phyloP scores from a whole-genome alignment of 1,284 basidiomycete species.

The Naganishia sp. region DNA sequence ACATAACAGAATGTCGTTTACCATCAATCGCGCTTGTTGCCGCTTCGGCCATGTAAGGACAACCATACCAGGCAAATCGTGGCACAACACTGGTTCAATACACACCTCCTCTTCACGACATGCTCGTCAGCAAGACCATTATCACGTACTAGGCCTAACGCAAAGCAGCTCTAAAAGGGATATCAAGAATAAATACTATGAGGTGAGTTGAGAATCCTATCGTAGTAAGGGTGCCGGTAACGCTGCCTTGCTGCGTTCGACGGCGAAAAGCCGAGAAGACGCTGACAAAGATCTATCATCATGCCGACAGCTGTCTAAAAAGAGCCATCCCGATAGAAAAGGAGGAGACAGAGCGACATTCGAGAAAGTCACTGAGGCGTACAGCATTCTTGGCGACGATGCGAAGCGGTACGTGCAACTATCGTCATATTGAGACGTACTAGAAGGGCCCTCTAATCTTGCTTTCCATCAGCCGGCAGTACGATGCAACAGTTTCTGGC shows the following conservation, averaged over 20 bases:
- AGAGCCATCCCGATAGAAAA: slow-evolving; percentile 53
- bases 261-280: neutral
- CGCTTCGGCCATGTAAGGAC: neutral
- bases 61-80: neutral
- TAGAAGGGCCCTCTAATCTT: no score
- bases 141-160: slow-evolving; percentile 48
- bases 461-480: slow-evolving; percentile 29
- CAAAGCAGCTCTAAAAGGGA: slow-evolving; percentile 51
- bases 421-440: no score
- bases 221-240: no score
- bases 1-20: neutral
- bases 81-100: neutral
- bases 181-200: slow-evolving; percentile 55
- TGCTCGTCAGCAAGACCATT: slow-evolving; percentile 40
- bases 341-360: slow-evolving; percentile 47
- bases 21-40: neutral
- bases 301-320: slow-evolving; percentile 50
- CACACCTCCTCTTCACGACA: slow-evolving; percentile 9
- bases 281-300: neutral
- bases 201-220: slow-evolving; percentile 41
- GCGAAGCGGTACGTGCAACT: slow-evolving; percentile 38
- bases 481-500: slow-evolving; percentile 30
- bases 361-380: slow-evolving; percentile 52
- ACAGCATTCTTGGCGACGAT: slow-evolving; percentile 49
- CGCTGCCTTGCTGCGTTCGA: no score